These are phyloP conservation scores for Brassica balearica DNA, from an alignment of 441 rosid genomes.

Conservation along the genomic window DNA sequence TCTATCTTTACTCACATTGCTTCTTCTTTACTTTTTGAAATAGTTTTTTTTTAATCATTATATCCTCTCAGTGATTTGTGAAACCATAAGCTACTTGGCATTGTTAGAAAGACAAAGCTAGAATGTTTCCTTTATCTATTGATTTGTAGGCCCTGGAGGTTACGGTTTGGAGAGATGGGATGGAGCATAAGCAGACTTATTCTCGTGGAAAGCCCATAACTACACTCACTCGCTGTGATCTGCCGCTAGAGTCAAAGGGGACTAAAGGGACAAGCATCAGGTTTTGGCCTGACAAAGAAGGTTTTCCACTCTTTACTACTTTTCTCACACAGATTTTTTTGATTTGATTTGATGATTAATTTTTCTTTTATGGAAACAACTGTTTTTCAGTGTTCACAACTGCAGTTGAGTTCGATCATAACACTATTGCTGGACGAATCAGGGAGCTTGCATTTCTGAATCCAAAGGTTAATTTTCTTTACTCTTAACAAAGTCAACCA, in stretches of 20 bases:
- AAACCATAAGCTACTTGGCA: conserved; percentile 1
- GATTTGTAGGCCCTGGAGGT: too few species aligned
- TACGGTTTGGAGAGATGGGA: too few species aligned
- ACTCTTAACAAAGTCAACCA: too few species aligned
- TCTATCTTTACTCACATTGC: conserved; percentile 23
- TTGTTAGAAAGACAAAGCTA: background rate
- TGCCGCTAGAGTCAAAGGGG: conserved; percentile 63
- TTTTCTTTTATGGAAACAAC: conserved; percentile 29
- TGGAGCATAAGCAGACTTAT: conserved; percentile 51
- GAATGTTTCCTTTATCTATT: background rate
- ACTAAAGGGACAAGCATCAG: conserved; percentile 71
- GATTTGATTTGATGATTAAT: conserved; percentile 28
- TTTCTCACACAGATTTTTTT: background rate
- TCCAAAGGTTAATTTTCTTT: conserved; percentile 64
- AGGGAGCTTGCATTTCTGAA: conserved; percentile 93
- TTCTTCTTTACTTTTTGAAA: background rate
- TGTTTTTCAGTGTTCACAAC: conserved; percentile 75
- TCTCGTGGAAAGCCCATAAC: conserved; percentile 86
- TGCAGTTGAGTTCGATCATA: conserved; percentile 79
- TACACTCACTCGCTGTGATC: conserved; percentile 52
- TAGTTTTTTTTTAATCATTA: too few species aligned
- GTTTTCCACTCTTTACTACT: conserved; percentile 39
- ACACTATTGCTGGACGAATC: conserved; percentile 80
- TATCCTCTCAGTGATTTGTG: background rate
- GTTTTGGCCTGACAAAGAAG: conserved; percentile 97